Evolutionary conservation across 2,329 filamentous ascomycete species (phyloP), one percentile per base, ranked within the genome.

Genomic region (Trichoderma arundinaceum): DNA sequence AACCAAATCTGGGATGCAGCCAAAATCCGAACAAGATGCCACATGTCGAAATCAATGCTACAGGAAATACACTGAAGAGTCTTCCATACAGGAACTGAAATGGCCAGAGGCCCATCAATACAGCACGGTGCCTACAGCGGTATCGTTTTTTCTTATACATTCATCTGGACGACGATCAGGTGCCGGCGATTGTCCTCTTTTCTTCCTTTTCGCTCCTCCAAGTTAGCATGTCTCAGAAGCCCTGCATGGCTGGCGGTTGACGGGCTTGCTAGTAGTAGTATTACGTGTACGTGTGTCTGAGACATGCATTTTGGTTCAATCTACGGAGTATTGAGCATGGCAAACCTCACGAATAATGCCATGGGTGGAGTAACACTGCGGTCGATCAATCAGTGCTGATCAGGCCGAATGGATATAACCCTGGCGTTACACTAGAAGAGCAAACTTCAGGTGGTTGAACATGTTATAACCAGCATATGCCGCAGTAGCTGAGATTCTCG

Each of bases 21-120:
- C 3, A 67, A 22, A 35, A 67, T 56, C 22, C n/a, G 22, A 54
- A 19, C 41, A 48, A 67, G 46, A n/a, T 65, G 65, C 65, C 65
- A 67, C 65, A 67, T 67, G 17, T 66, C 49, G 35, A 4, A 4
- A 28, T 28, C 22, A 43, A 33, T 12, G 13, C 8, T 35, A n/a
- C n/a, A 12, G 13, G n/a, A 48, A 19, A 7, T 2, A 35, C 10
- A 8, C 15, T 4, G 17, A 63, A n/a, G 10, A 54, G 19, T 3
- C 13, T 53, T 13, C 9, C 35, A 2, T 13, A 7, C 7, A 2
- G 10, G 22, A 22, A 13, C 7, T 32, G 44, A 38, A 44, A 32
- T 35, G 9, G 41, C 15, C 13, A 17, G 43, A 12, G 17, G 9
- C 5, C 12, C 13, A 19, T 17, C 43, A 13, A 44, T 2, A 19